Conservation (phyloP, 1,284 basidiomycete genomes). For the Fomitopsis schrenkii region DNA sequence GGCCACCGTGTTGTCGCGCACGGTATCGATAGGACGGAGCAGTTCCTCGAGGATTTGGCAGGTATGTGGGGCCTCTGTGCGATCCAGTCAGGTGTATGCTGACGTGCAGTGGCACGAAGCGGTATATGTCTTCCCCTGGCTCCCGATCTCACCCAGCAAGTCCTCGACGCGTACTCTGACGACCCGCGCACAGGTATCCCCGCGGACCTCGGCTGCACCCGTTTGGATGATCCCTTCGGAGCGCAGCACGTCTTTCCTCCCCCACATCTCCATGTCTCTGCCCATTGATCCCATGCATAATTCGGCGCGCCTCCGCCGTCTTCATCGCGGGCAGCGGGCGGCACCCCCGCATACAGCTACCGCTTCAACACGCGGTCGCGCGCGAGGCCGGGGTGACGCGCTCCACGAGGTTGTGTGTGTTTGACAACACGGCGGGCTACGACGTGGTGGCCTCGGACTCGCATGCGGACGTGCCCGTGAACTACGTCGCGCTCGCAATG, state of each 20-base stretch:
- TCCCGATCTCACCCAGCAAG: background rate
- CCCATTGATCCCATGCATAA: background rate
- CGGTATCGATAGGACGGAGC: background rate
- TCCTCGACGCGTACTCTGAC: background rate
- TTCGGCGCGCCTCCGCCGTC: background rate
- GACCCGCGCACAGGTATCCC: background rate
- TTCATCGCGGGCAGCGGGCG: background rate
- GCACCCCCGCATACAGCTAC: background rate
- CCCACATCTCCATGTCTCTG: too few relatives aligned
- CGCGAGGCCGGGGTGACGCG: background rate
- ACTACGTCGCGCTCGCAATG: background rate
- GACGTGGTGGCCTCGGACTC: background rate
- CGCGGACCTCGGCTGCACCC: background rate
- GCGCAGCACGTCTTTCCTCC: background rate
- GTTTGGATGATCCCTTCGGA: background rate
- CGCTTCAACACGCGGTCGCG: background rate
- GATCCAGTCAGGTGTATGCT: background rate
- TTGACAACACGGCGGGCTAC: background rate
- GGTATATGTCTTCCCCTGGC: background rate
- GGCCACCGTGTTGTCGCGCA: background rate
- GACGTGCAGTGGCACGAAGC: background rate
- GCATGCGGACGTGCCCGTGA: background rate
- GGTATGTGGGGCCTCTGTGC: background rate
- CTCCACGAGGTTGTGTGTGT: background rate
- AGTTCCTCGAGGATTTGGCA: background rate